Evolutionary conservation across 371 early-diverging fungal species (phyloP), one percentile per base, ranked within the genome.

Genomic region (Syncephalastrum monosporum): DNA sequence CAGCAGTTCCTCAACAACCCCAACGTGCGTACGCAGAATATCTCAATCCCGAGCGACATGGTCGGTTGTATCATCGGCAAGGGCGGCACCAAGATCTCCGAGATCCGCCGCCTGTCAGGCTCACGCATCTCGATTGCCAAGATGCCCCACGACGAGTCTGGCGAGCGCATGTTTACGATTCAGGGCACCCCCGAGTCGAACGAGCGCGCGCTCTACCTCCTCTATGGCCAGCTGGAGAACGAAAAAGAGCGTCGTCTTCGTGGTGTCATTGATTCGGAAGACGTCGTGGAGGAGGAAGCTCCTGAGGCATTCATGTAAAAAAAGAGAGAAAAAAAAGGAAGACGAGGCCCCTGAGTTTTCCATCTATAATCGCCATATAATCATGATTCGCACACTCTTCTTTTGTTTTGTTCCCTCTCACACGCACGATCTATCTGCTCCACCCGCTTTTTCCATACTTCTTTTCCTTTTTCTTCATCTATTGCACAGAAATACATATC

Each of bases 121-220:
- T 89, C 93, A 50, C 82, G 89, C 62, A 91, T 96, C 61, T 88
- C 88, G 53, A 91, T 94, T 69, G 91, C 91, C 53, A 90, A 90
- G 70, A 77, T 81, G 1, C 85, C 89, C 7, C 87, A 89, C 64
- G 87, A 89, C 58, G 88, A 85, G 54, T 68, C 80, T 24, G 88
- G 84, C 50, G 93, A 93, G 67, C 82, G 96, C 8, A 85, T 93
- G 81, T 91, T 96, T 56, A 95, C 95, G 23, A 91, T 96, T 66
- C 86, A 87, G 53, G 96, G 96, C 43, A 84, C 90, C 1, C 74
- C 86, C 12, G 94, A 94, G 62, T 78, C 88, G 55, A 93, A 91
- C 69, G 91, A 92, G 72, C 86, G 86, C 71, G 96, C 96, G 3
- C 75, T 95, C 53, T 92, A 87, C 56, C 79, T 95, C 65, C 82